Evolutionary conservation across 2,329 filamentous ascomycete species (phyloP).

Genomic region (Pseudogymnoascus sp.): DNA sequence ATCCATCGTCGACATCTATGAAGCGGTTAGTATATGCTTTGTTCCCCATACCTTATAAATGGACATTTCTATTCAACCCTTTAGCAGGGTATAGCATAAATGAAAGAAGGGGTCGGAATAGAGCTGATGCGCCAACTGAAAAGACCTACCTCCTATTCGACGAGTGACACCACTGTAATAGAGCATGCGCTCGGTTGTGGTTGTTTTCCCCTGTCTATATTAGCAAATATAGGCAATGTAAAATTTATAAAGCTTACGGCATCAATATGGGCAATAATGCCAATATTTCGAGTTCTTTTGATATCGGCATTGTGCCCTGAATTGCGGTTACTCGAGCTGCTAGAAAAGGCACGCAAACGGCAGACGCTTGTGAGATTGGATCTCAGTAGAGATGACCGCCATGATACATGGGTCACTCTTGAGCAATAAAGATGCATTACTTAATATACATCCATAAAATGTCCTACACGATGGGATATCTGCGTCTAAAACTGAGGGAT

Average conservation of each 20-base stretch:
- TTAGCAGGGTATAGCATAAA: not conserved
- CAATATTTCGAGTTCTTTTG: slow-evolving; percentile 78
- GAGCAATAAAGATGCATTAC: slow-evolving; percentile 8
- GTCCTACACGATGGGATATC: not conserved
- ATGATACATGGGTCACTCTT: not conserved
- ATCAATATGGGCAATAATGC: slow-evolving; percentile 98
- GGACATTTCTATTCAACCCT: not conserved
- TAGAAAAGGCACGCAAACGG: slow-evolving; percentile 6
- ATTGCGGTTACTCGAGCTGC: not conserved
- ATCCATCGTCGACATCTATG: slow-evolving; percentile 84
- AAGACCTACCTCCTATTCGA: slow-evolving; percentile 60
- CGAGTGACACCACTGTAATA: slow-evolving; percentile 89
- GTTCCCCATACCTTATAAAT: slow-evolving; percentile 1
- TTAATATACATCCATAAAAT: slow-evolving; percentile 2
- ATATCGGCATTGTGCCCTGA: slow-evolving; percentile 18
- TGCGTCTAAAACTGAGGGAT: not conserved
- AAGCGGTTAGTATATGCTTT: not conserved
- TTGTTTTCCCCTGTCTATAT: slow-evolving; percentile 72
- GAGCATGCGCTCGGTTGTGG: slow-evolving; percentile 97
- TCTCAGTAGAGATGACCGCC: not conserved
- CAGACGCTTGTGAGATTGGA: not conserved
- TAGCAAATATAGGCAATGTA: slow-evolving; percentile 3
- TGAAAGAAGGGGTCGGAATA: not conserved
- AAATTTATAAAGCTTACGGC: slow-evolving; percentile 45
- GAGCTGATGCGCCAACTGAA: not conserved